phyloP scores from a whole-genome alignment of 2,329 filamentous ascomycete species.

The Sporothrix phasma region DNA sequence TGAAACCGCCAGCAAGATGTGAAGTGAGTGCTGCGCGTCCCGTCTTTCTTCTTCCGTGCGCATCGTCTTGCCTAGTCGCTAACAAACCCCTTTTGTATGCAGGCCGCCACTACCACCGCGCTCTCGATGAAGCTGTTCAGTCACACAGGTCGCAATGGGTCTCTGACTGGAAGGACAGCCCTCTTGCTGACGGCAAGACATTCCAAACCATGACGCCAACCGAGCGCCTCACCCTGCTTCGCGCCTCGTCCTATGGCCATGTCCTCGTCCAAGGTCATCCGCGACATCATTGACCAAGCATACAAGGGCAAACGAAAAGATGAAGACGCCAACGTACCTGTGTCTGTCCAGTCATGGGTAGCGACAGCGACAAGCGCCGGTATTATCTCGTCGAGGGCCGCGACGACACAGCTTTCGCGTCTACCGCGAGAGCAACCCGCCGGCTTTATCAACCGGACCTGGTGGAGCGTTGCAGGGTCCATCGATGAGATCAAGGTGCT shows the following conservation, averaged over 20 bases:
- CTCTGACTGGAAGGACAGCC: slow-evolving; percentile 72
- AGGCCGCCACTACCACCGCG: slow-evolving; percentile 89
- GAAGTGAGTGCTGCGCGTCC: slow-evolving; percentile 56
- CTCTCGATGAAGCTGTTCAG: slow-evolving; percentile 84
- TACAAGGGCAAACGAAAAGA: slow-evolving; percentile 85
- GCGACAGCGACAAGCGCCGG: slow-evolving; percentile 65
- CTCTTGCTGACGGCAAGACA: slow-evolving; percentile 65
- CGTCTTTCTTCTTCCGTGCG: slow-evolving; percentile 31
- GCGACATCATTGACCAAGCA: slow-evolving; percentile 69
- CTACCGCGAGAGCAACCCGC: slow-evolving; percentile 88
- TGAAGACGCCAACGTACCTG: slow-evolving; percentile 67
- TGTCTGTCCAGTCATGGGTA: slow-evolving; percentile 70
- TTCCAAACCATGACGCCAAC: slow-evolving; percentile 76
- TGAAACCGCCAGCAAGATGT: slow-evolving; percentile 98
- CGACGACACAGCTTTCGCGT: slow-evolving; percentile 91
- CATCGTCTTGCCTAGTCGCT: background rate
- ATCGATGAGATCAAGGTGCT: slow-evolving; percentile 77
- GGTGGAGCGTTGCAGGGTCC: slow-evolving; percentile 85
- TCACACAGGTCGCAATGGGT: slow-evolving; percentile 86
- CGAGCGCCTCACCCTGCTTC: slow-evolving; percentile 75
- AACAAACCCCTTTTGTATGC: background rate
- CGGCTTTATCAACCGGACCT: slow-evolving; percentile 58
- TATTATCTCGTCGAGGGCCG: slow-evolving; percentile 92
- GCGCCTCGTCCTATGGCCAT: slow-evolving; percentile 81
- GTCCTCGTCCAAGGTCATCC: slow-evolving; percentile 75